Base-by-base conservation (phyloP, 1,284 basidiomycete genomes). In the Uromyces viciae-fabae region DNA sequence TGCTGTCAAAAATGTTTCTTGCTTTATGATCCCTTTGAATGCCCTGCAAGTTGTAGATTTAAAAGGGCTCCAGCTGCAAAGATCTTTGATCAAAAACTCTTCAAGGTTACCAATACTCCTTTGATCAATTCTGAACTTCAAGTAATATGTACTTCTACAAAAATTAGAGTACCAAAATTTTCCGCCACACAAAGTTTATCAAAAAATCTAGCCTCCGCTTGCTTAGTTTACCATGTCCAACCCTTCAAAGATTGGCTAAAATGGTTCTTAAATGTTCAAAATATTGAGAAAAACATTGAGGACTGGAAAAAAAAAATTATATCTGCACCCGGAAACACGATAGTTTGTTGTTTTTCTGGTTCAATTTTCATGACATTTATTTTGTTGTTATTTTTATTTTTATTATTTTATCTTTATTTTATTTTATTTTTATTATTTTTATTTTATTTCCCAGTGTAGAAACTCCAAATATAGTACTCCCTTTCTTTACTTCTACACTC, bases 1-100 rank as follows among this genome's bases (percentile, higher is more conserved):
- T 74, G 72, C 36, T 74, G 72, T 40, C n/a, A 28, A 9, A 40
- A 11, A n/a, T 74, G 72, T 33, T 74, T 22, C 52, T 74, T 22
- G 19, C 36, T 74, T 11, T 74, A 74, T 40, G n/a, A n/a, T n/a
- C 25, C n/a, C 14, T 31, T 56, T 19, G 72, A 74, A 40, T 36
- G 36, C 1, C 49, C 72, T 8, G 49, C 72, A 38, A 33, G 28
- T 49, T 73, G 69, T 36, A 46, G 69, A 19, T 73, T 49, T 52
- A 40, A 25, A 19, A 22, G 11, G 5, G 38, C 54, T 8, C 22
- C 49, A 22, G 42, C 17, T 11, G 31, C 72, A 0, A 11, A 1
- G 11, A 28, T 74, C 11, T 74, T 46, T 56, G 72, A 52, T 15
- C 11, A 33, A 14, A 52, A 74, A 7, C 72, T 74, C 1, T 75